Conservation (phyloP, 2,329 filamentous ascomycete species). For the Myriosclerotinia scirpicola region DNA sequence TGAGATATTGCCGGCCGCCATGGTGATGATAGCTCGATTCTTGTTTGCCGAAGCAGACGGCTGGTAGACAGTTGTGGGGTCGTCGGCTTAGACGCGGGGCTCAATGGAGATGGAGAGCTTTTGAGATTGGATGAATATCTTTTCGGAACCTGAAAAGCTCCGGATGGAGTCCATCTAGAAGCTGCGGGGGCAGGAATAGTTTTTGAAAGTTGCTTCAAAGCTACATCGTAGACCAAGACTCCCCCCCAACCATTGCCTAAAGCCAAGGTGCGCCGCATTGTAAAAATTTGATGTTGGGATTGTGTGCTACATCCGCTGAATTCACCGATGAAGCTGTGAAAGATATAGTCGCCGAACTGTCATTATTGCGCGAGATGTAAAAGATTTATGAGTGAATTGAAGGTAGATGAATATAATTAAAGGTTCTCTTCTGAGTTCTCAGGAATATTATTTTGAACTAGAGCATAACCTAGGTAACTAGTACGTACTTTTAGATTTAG, state of each 20-base stretch:
- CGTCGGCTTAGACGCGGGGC: constrained; percentile 23
- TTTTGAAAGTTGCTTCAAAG: constrained; percentile 32
- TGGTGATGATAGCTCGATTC: constrained; percentile 30
- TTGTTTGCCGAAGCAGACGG: constrained; percentile 27
- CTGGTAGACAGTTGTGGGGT: constrained; percentile 24
- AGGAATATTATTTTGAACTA: neutral
- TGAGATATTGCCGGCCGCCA: constrained; percentile 38
- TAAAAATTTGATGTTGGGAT: constrained; percentile 21
- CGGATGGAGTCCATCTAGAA: constrained; percentile 24
- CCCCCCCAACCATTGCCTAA: constrained; percentile 32
- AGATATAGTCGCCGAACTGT: constrained; percentile 29
- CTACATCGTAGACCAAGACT: constrained; percentile 32
- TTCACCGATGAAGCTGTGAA: constrained; percentile 36
- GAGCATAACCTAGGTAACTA: no score
- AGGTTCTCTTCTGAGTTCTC: no score
- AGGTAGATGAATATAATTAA: neutral
- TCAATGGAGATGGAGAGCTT: constrained; percentile 21
- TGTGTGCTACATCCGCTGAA: constrained; percentile 31
- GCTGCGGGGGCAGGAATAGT: constrained; percentile 23
- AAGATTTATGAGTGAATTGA: neutral
- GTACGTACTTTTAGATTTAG: constrained; percentile 5
- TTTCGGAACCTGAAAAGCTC: constrained; percentile 19
- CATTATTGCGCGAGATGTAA: constrained; percentile 33
- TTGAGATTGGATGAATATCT: constrained; percentile 31
- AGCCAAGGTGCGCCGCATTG: constrained; percentile 36